Evolutionary conservation across 768 basidiomycete genomes (phyloP).

Genomic region (Auricularia heimuer): DNA sequence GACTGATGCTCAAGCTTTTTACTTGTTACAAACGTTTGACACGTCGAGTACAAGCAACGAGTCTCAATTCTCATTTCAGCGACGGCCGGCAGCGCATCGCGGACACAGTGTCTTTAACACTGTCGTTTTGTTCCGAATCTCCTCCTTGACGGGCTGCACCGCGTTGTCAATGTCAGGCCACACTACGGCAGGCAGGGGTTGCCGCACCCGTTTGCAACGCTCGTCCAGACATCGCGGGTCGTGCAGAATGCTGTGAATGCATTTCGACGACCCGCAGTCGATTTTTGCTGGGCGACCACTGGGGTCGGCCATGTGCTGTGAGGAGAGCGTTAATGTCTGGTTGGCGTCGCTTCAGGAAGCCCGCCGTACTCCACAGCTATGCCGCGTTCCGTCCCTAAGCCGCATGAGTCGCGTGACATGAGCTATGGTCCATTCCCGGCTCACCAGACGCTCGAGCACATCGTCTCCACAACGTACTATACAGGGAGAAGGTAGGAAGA

Average conservation of each 20-base stretch:
- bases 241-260: neutral
- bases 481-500: too few relatives aligned
- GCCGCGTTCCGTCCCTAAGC: neutral
- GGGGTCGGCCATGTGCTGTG: neutral
- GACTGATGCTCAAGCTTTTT: too few relatives aligned
- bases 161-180: neutral
- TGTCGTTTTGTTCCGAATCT: neutral
- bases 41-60: too few relatives aligned
- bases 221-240: neutral
- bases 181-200: neutral
- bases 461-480: neutral
- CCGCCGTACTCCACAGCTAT: neutral
- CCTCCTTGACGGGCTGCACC: neutral
- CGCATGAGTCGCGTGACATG: neutral
- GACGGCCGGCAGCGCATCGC: neutral
- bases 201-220: neutral
- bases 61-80: neutral
- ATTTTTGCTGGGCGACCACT: neutral
- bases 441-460: neutral
- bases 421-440: neutral
- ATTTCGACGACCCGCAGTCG: neutral
- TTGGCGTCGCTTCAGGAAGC: neutral
- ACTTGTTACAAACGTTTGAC: too few relatives aligned
- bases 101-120: neutral
- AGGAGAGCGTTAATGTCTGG: neutral